These are phyloP conservation scores for Zygoascus ofunaensis DNA, from an alignment of 805 yeast genomes.

Conservation along the genomic window DNA sequence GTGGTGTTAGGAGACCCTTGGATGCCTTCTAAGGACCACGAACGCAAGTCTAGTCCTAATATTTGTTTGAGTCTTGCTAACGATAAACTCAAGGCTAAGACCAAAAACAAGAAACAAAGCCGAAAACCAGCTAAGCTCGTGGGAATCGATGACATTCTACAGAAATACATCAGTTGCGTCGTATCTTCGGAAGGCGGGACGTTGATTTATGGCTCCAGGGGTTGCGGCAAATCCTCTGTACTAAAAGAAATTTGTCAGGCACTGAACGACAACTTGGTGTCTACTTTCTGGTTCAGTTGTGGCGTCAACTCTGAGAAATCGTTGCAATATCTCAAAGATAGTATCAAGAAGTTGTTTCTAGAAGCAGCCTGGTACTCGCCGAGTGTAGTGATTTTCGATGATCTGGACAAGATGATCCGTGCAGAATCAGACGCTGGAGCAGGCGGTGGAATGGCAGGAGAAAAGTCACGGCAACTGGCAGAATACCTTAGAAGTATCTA, in stretches of 20 bases:
- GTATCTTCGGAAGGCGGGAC: constrained; percentile 44
- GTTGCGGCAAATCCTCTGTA: constrained; percentile 70
- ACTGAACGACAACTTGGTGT: constrained; percentile 35
- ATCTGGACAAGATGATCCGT: constrained; percentile 62
- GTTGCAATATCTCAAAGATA: constrained; percentile 37
- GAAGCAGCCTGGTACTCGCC: constrained; percentile 72
- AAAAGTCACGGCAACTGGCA: constrained; percentile 53
- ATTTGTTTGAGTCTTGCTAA: no score
- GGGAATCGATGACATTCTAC: constrained; percentile 46
- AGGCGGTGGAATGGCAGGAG: constrained; percentile 24
- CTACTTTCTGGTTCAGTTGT: constrained; percentile 44
- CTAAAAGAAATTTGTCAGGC: constrained; percentile 34
- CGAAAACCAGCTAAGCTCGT: constrained; percentile 40
- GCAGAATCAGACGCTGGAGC: constrained; percentile 57
- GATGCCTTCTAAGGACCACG: no score
- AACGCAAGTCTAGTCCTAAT: no score
- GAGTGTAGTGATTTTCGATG: constrained; percentile 64
- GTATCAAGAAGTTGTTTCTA: constrained; percentile 37
- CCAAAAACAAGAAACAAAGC: background rate
- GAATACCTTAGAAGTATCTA: constrained; percentile 48
- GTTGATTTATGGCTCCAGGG: constrained; percentile 63
- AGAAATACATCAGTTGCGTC: constrained; percentile 33
- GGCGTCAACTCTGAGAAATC: constrained; percentile 46
- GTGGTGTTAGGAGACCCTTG: background rate
- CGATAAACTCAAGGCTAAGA: background rate